Percentiles rank a stretch among this genome's conserved stretches.
Evolutionary conservation across 1,139 yeast species (phyloP).

Genomic region (Zygoascus hellenicus): DNA sequence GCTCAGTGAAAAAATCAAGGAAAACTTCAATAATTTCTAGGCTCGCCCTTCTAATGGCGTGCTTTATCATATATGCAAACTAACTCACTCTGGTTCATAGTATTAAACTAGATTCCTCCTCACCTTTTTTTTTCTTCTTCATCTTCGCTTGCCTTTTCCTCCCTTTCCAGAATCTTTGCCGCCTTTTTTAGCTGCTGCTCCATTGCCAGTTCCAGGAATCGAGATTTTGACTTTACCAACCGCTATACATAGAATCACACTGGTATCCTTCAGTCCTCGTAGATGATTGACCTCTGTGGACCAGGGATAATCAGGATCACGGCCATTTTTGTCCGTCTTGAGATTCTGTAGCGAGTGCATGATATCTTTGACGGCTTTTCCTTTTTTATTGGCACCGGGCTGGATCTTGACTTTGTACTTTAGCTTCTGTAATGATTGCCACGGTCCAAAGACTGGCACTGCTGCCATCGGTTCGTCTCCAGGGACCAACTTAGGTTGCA

Average conservation of each 20-base stretch:
- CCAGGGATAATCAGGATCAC: conserved; percentile 63
- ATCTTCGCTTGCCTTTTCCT: conserved; percentile 1
- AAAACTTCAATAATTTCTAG: conserved; percentile 45
- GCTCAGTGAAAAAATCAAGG: conserved; percentile 71
- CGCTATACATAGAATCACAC: conserved; percentile 47
- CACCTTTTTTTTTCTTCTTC: not conserved
- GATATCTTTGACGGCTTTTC: conserved; percentile 72
- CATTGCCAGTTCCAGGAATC: conserved; percentile 22
- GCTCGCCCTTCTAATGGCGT: conserved; percentile 2
- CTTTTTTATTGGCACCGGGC: conserved; percentile 85
- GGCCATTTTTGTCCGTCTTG: conserved; percentile 45
- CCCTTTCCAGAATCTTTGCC: not conserved
- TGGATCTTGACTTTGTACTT: conserved; percentile 81
- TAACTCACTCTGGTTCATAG: not conserved
- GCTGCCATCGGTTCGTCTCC: conserved; percentile 48
- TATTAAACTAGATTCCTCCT: not conserved
- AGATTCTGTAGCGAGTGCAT: conserved; percentile 54
- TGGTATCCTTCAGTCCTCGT: conserved; percentile 51
- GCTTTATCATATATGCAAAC: not conserved
- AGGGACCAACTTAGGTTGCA: conserved; percentile 35
- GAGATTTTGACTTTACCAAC: conserved; percentile 40
- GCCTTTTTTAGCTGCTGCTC: not conserved
- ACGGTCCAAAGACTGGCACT: conserved; percentile 90
- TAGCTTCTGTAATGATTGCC: conserved; percentile 68
- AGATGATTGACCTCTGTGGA: conserved; percentile 58